phyloP scores from a whole-genome alignment of 345 rosid species.

The Gossypium bickii region DNA sequence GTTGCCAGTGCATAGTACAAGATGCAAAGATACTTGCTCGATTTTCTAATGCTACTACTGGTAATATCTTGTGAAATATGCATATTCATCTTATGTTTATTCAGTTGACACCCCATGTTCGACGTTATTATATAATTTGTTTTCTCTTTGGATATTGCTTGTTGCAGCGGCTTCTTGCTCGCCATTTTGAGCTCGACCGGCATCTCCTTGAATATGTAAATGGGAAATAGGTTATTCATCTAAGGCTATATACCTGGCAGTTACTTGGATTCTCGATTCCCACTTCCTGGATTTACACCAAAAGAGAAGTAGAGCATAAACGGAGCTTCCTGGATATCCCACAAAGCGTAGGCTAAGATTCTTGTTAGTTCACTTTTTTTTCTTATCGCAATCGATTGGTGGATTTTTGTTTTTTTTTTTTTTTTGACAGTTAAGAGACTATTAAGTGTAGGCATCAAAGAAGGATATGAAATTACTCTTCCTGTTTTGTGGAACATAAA shows the following conservation, averaged over 20 bases:
- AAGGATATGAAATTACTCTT: neutral
- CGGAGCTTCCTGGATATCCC: neutral
- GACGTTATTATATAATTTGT: neutral
- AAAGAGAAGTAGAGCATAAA: neutral
- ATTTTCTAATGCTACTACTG: neutral
- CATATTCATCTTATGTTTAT: neutral
- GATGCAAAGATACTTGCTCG: neutral
- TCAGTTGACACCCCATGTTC: neutral
- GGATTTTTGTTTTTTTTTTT: neutral
- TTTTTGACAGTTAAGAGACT: neutral
- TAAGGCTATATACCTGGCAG: neutral
- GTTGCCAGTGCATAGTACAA: neutral
- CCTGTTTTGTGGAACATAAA: no score
- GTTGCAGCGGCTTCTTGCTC: conserved; percentile 64
- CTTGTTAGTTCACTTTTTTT: neutral
- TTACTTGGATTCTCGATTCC: neutral
- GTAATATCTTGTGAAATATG: neutral
- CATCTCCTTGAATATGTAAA: conserved; percentile 67
- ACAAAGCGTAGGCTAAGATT: neutral
- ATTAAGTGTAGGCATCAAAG: neutral
- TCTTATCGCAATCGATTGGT: neutral
- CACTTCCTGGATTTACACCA: neutral
- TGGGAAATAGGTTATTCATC: conserved; percentile 39
- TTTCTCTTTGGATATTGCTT: neutral
- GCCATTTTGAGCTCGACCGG: conserved; percentile 77